Conservation (phyloP, 768 basidiomycete species). For the Calocybe cyanea region DNA sequence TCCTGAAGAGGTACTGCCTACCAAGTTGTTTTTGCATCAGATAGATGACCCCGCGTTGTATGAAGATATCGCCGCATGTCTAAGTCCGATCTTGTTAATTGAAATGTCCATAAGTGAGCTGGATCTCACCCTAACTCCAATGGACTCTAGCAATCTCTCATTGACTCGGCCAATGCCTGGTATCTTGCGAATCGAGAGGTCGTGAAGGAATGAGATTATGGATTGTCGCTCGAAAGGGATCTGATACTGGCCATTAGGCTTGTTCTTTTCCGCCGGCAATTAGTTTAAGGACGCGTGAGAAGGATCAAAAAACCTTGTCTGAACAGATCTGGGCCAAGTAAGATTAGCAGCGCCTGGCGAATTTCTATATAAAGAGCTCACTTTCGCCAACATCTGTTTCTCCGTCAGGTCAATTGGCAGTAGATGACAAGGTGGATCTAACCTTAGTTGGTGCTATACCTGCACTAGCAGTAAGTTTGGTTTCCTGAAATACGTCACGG, state of each 20-base stretch:
- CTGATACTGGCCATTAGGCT: slow-evolving; percentile 89
- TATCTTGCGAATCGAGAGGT: slow-evolving; percentile 81
- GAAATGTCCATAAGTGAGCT: background rate
- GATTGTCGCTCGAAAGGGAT: slow-evolving; percentile 60
- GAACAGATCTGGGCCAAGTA: slow-evolving; percentile 70
- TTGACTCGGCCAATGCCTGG: slow-evolving; percentile 90
- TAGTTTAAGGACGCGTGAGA: slow-evolving; percentile 1
- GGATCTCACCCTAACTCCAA: slow-evolving; percentile 72
- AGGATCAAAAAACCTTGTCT: slow-evolving; percentile 56
- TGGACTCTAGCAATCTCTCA: slow-evolving; percentile 80
- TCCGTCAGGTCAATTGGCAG: slow-evolving; percentile 10
- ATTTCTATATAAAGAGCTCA: slow-evolving; percentile 25
- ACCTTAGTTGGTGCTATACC: slow-evolving; percentile 97
- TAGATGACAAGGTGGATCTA: slow-evolving; percentile 18
- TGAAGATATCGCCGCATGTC: slow-evolving; percentile 90
- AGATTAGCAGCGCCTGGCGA: background rate
- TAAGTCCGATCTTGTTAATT: slow-evolving; percentile 22
- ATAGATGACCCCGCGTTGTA: slow-evolving; percentile 64
- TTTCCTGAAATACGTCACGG: slow-evolving; percentile 66
- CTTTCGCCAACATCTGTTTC: slow-evolving; percentile 86
- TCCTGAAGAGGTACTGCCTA: slow-evolving; percentile 67
- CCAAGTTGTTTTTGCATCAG: slow-evolving; percentile 90
- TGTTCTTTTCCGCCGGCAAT: slow-evolving; percentile 52
- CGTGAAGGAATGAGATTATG: slow-evolving; percentile 74
- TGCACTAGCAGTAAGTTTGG: slow-evolving; percentile 86